Conservation (phyloP, 768 basidiomycete species). For the Polyporus arcularius region DNA sequence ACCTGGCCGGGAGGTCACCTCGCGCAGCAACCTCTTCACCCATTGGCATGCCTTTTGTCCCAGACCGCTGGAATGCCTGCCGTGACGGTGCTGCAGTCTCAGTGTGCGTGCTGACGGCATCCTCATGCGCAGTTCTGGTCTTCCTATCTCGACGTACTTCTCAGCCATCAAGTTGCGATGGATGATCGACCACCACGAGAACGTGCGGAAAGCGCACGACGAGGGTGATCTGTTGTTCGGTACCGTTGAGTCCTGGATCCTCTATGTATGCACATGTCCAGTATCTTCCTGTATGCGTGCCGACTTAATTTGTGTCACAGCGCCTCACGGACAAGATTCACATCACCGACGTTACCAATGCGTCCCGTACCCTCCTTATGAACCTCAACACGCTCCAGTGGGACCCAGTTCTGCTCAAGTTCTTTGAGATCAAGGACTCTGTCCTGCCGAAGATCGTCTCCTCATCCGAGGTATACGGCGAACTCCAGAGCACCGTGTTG, state of each 20-base stretch:
- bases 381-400: conserved; percentile 81
- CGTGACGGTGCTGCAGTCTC: no score
- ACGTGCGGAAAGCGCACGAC: conserved; percentile 77
- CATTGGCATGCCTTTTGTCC: no score
- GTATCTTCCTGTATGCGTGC: conserved; percentile 50
- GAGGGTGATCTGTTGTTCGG: conserved; percentile 85
- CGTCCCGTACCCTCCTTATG: conserved; percentile 92
- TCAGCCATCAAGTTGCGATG: conserved; percentile 95
- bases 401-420: conserved; percentile 80
- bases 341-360: conserved; percentile 93
- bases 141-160: conserved; percentile 97
- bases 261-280: conserved; percentile 64
- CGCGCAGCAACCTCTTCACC: no score
- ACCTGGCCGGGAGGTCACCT: no score
- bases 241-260: conserved; percentile 96
- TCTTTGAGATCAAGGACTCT: conserved; percentile 79
- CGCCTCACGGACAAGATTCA: conserved; percentile 67
- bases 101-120: not conserved
- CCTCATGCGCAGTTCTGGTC: conserved; percentile 64
- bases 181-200: conserved; percentile 88
- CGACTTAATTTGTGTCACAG: conserved; percentile 16
- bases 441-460: conserved; percentile 88
- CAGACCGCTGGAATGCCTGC: no score
- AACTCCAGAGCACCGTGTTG: conserved; percentile 64
- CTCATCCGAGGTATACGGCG: conserved; percentile 90